Evolutionary conservation across 495 filamentous ascomycete genomes (phyloP).

Genomic region (Recurvomyces mirabilis): DNA sequence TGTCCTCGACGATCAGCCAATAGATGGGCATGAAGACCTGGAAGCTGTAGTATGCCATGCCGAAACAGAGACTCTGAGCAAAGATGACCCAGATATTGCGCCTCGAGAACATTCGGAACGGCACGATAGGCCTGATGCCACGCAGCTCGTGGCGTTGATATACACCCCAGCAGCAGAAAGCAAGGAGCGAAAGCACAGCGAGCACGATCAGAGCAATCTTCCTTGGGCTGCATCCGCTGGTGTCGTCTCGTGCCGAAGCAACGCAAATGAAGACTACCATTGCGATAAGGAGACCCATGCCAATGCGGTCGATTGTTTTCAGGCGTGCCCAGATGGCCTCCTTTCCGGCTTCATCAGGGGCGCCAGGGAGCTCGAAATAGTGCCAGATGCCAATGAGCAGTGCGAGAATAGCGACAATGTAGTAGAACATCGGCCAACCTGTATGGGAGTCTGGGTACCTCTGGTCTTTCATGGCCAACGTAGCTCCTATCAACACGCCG

Average conservation of each 20-base stretch:
- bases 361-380: too few species aligned
- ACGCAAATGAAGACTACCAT: too few species aligned
- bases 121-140: background rate
- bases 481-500: background rate
- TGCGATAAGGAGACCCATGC: too few species aligned
- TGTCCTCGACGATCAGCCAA: background rate
- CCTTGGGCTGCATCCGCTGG: too few species aligned
- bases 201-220: background rate
- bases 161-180: background rate
- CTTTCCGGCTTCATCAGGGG: too few species aligned
- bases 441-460: background rate
- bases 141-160: background rate
- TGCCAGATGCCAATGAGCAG: too few species aligned
- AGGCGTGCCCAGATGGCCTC: too few species aligned
- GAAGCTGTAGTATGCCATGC: conserved; percentile 1
- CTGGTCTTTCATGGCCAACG: background rate
- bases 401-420: background rate
- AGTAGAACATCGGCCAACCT: conserved; percentile 1
- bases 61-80: background rate
- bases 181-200: background rate
- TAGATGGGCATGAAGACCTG: background rate
- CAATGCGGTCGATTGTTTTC: too few species aligned
- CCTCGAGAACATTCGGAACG: background rate
- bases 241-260: too few species aligned
- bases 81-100: background rate